A percentile compares a stretch with the other conserved stretches of the same genome.
Evolutionary conservation across 441 rosid genomes (phyloP).

Genomic region (Gossypium davidsonii): DNA sequence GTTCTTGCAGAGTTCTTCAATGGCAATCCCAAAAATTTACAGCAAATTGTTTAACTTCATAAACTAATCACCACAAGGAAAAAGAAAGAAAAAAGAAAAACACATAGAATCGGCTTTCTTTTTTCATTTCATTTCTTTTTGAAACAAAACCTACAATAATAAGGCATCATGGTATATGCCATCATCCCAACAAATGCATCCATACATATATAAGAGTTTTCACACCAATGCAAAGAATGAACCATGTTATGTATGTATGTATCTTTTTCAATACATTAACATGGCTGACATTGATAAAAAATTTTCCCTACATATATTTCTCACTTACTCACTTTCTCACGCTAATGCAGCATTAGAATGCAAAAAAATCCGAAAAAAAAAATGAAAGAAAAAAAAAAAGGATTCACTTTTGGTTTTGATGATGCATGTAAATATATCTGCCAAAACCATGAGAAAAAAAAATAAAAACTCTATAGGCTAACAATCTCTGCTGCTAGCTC

Average conservation of each 20-base stretch:
- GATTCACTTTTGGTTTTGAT: slow-evolving; percentile 16
- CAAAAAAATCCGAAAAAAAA: neutral
- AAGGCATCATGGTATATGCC: neutral
- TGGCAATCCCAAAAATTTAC: neutral
- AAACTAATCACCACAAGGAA: neutral
- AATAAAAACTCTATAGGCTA: slow-evolving; percentile 25
- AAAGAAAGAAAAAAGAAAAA: neutral
- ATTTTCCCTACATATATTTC: slow-evolving; percentile 21
- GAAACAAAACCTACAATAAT: neutral
- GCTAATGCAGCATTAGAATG: neutral
- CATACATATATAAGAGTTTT: neutral
- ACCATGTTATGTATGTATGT: neutral
- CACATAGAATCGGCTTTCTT: neutral
- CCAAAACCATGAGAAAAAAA: slow-evolving; percentile 8
- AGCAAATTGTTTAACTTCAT: neutral
- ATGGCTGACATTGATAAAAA: slow-evolving; percentile 8
- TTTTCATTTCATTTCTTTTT: neutral
- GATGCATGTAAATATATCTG: slow-evolving; percentile 9
- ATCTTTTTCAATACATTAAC: neutral
- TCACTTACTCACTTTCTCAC: neutral
- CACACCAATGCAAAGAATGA: slow-evolving; percentile 16
- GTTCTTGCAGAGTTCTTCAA: neutral
- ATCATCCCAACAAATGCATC: neutral
- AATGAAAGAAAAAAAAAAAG: neutral
- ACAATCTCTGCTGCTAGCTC: slow-evolving; percentile 54